Evolutionary conservation across 495 filamentous ascomycete genomes (phyloP).

Genomic region (Neurospora sp.): DNA sequence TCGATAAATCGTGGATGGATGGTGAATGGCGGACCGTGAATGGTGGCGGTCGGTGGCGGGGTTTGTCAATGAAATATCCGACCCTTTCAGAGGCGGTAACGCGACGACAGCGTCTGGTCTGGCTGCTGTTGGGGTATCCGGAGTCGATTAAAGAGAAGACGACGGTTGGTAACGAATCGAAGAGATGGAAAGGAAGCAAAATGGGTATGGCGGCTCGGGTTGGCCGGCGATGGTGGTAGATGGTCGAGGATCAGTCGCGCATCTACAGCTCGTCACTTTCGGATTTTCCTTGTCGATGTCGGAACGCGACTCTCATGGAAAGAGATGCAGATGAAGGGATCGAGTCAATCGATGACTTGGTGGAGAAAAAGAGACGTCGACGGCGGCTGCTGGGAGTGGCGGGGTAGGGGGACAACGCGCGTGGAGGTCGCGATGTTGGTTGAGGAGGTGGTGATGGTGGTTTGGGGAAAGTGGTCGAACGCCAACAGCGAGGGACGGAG

Average conservation of each 20-base stretch:
- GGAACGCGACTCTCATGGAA: not conserved
- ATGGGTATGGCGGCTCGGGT: not conserved
- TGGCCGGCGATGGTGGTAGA: not conserved
- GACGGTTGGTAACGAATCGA: not conserved
- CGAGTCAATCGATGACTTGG: not conserved
- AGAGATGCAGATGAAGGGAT: not conserved
- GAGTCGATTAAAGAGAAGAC: not conserved
- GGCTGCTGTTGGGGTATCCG: not conserved
- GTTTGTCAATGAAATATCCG: not conserved
- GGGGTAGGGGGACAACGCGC: not conserved
- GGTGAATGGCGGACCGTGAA: not conserved
- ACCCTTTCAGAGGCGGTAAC: not conserved
- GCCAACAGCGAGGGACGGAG: not conserved
- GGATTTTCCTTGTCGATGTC: not conserved
- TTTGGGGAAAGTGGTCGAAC: not conserved
- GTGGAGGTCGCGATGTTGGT: not conserved
- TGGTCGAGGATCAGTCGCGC: not conserved
- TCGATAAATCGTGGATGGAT: not conserved
- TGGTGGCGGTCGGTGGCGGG: not conserved
- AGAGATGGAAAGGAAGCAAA: not conserved
- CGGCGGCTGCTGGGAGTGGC: not conserved
- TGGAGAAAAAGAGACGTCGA: not conserved
- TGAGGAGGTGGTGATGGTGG: not conserved
- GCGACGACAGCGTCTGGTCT: not conserved
- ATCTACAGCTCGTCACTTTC: not conserved